These are phyloP conservation scores for Helicocarpus griseus DNA, from an alignment of 2,329 filamentous ascomycete genomes.

Conservation along the genomic window DNA sequence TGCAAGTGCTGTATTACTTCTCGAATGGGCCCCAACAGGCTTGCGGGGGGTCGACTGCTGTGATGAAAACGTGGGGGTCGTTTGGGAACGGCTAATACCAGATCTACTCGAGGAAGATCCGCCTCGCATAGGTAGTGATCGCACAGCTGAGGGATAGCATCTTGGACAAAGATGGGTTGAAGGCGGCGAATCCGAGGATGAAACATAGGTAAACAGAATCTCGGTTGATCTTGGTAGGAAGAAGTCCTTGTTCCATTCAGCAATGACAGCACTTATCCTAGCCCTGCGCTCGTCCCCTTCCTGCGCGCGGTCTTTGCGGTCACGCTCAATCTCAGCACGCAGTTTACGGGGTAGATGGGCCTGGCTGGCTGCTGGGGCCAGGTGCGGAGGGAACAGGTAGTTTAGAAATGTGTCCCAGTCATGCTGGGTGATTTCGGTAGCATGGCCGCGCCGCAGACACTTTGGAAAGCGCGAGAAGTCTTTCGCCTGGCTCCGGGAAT, in stretches of 20 bases:
- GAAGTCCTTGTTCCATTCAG: conserved; percentile 36
- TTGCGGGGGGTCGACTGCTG: conserved; percentile 8
- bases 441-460: conserved; percentile 28
- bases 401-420: conserved; percentile 37
- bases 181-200: conserved; percentile 23
- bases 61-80: conserved; percentile 4
- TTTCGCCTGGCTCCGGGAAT: conserved; percentile 30
- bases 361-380: conserved; percentile 28
- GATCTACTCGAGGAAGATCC: conserved; percentile 9
- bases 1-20: not conserved
- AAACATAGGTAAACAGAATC: conserved; percentile 27
- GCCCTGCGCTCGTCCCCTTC: conserved; percentile 31
- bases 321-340: conserved; percentile 31
- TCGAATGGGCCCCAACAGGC: conserved; percentile 8
- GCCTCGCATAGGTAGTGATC: conserved; percentile 17
- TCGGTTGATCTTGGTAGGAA: conserved; percentile 28
- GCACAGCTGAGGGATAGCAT: conserved; percentile 31
- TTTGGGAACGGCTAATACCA: not conserved
- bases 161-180: conserved; percentile 29
- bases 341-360: conserved; percentile 28
- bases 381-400: conserved; percentile 31
- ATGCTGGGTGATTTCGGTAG: conserved; percentile 27
- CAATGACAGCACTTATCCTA: conserved; percentile 30
- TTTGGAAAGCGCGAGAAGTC: conserved; percentile 34
- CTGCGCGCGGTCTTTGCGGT: conserved; percentile 33